These are phyloP conservation scores for Penicillium sp. DNA, from an alignment of 2,329 filamentous ascomycete species.

Conservation along the genomic window DNA sequence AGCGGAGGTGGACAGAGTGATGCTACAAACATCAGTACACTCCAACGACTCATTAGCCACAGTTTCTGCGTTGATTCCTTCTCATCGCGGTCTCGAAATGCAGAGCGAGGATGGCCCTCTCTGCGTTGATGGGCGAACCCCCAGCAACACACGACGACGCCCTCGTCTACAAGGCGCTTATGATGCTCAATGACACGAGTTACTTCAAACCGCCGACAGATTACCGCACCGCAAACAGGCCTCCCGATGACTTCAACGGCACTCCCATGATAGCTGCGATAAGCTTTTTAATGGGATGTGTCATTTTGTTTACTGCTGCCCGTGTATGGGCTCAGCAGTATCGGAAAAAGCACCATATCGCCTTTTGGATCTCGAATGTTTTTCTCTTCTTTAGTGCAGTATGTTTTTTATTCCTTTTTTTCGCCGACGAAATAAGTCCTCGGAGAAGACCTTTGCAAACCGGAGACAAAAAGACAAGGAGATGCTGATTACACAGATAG, in stretches of 20 bases:
- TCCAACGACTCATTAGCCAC: no score
- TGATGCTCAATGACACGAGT: background rate
- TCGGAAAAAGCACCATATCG: background rate
- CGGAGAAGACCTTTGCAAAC: no score
- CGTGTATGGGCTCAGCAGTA: background rate
- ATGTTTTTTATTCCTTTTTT: background rate
- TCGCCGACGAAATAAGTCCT: no score
- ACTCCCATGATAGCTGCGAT: background rate
- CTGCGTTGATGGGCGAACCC: background rate
- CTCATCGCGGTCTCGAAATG: background rate
- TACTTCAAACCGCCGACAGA: background rate
- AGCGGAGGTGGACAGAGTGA: no score
- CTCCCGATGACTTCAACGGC: background rate
- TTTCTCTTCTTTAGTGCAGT: background rate
- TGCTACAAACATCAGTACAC: no score
- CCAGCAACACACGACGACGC: background rate
- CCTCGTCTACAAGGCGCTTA: background rate
- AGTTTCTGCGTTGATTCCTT: background rate
- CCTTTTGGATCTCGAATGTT: background rate
- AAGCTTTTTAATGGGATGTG: background rate
- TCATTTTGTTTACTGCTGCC: background rate
- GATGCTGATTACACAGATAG: background rate
- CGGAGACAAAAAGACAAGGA: no score
- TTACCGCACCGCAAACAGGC: background rate
- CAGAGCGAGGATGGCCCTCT: background rate